These are phyloP conservation scores for Fusarium drepaniforme DNA, from an alignment of 2,329 filamentous ascomycete species.

Conservation along the genomic window DNA sequence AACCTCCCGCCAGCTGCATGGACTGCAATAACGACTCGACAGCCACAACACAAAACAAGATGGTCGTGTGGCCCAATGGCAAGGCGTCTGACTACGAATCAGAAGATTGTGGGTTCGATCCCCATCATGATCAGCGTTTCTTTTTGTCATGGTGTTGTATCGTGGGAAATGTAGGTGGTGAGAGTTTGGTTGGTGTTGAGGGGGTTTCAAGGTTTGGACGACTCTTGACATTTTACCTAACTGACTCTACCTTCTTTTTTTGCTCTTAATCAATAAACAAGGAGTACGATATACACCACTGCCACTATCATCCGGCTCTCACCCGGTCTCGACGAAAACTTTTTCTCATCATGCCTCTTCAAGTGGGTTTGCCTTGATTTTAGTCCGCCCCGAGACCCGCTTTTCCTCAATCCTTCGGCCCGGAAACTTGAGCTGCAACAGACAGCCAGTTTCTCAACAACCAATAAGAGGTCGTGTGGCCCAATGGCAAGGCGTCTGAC, in stretches of 20 bases:
- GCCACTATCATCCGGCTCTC: neutral
- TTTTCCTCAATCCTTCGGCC: neutral
- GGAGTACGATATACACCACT: neutral
- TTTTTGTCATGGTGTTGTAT: slow-evolving; percentile 12
- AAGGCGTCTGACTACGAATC: slow-evolving; percentile 46
- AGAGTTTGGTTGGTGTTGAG: neutral
- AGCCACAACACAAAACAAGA: neutral
- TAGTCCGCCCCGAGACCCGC: neutral
- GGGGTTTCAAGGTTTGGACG: neutral
- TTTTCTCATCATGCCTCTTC: slow-evolving; percentile 1
- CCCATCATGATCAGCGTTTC: slow-evolving; percentile 35
- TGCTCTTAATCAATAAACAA: neutral
- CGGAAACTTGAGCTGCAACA: neutral
- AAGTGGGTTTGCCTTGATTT: neutral
- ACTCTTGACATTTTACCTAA: neutral
- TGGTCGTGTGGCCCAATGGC: slow-evolving; percentile 37
- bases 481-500: slow-evolving; percentile 45
- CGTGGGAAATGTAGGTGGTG: neutral
- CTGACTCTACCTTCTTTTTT: neutral
- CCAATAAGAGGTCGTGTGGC: slow-evolving; percentile 20
- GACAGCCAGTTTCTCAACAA: neutral
- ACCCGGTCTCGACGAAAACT: neutral
- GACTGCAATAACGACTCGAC: neutral
- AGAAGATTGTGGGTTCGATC: slow-evolving; percentile 45
- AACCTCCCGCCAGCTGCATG: neutral